Conservation (phyloP, 2,329 filamentous ascomycete genomes). For the Orbilia brochopaga region DNA sequence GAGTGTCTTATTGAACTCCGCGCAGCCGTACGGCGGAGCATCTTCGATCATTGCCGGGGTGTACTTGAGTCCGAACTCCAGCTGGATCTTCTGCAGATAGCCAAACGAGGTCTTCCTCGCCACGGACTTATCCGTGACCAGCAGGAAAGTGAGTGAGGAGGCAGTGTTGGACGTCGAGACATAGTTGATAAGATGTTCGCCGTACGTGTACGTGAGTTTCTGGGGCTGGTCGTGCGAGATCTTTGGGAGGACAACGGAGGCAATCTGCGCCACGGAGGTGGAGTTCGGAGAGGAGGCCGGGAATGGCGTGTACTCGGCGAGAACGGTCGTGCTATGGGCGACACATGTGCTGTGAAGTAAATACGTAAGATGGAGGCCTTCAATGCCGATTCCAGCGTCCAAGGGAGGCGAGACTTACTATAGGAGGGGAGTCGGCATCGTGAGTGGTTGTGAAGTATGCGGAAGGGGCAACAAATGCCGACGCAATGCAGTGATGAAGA, state of each 20-base stretch:
- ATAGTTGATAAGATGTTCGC: constrained; percentile 92
- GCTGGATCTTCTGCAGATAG: constrained; percentile 87
- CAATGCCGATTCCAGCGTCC: neutral
- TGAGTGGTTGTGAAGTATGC: neutral
- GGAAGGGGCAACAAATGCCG: neutral
- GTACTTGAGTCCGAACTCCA: constrained; percentile 79
- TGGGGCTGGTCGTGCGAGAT: constrained; percentile 80
- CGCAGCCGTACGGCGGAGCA: constrained; percentile 88
- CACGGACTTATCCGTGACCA: constrained; percentile 79
- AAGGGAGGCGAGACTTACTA: constrained; percentile 38
- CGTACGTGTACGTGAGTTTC: constrained; percentile 93
- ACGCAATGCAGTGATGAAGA: neutral
- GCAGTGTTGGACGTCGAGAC: constrained; percentile 76
- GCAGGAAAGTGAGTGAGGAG: constrained; percentile 79
- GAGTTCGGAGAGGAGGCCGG: constrained; percentile 77
- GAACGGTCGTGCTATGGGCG: constrained; percentile 89
- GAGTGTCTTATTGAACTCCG: constrained; percentile 74
- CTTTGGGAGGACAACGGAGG: constrained; percentile 92
- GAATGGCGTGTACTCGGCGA: constrained; percentile 82
- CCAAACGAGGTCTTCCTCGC: constrained; percentile 90
- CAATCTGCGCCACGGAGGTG: constrained; percentile 70
- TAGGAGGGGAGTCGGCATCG: constrained; percentile 51
- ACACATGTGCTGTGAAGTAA: constrained; percentile 76
- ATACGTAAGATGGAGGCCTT: constrained; percentile 37
- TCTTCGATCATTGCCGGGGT: constrained; percentile 67